These are phyloP conservation scores for Diaporthe batatas DNA, from an alignment of 2,329 filamentous ascomycete species.

Conservation along the genomic window DNA sequence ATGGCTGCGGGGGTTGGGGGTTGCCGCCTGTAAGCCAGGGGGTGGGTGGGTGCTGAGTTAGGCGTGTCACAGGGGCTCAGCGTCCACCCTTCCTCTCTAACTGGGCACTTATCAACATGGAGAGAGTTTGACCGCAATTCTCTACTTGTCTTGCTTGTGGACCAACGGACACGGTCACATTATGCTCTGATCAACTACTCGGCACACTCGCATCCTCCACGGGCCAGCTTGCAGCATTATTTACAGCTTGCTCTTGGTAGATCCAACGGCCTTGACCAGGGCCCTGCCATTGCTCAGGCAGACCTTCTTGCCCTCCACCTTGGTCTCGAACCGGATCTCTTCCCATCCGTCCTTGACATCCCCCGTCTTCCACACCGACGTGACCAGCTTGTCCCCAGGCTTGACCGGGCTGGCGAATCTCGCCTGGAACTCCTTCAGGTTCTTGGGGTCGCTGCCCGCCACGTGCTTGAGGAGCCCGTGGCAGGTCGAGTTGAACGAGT, in stretches of 20 bases:
- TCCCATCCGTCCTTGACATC: constrained; percentile 78
- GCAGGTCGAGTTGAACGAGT: constrained; percentile 84
- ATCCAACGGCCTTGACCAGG: constrained; percentile 74
- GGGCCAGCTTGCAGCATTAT: not conserved
- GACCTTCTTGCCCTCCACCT: constrained; percentile 84
- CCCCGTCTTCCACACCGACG: constrained; percentile 85
- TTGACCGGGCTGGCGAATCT: constrained; percentile 88
- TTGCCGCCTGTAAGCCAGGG: not conserved
- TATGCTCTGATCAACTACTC: not conserved
- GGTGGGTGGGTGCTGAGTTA: too few relatives aligned
- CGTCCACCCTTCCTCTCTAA: not conserved
- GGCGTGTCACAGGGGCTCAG: not conserved
- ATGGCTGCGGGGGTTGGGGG: not conserved
- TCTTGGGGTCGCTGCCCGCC: constrained; percentile 82
- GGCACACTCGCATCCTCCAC: not conserved
- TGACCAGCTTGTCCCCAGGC: constrained; percentile 85
- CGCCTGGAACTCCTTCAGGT: constrained; percentile 90
- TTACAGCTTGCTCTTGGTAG: constrained; percentile 74
- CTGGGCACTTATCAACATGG: not conserved
- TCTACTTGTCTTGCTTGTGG: not conserved
- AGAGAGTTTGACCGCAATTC: not conserved
- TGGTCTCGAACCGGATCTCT: constrained; percentile 83
- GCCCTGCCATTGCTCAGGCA: constrained; percentile 90
- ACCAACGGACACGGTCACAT: not conserved
- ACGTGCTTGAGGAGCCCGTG: constrained; percentile 80